A percentile compares a stretch with the other conserved stretches of the same genome.
phyloP scores from a whole-genome alignment of 2,329 filamentous ascomycete species.

The Lecanicillium sp. region DNA sequence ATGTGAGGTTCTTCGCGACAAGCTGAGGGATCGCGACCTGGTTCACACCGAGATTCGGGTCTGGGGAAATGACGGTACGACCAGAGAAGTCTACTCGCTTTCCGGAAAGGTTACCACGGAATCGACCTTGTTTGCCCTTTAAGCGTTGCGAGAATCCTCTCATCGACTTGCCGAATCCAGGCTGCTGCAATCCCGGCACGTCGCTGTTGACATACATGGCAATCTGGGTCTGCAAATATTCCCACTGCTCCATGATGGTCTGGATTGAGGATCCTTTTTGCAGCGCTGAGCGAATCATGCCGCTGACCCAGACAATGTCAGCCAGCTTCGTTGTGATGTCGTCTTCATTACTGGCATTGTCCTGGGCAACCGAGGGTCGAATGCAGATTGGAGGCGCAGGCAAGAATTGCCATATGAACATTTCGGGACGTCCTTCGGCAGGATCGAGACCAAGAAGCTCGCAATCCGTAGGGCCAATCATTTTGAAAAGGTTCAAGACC shows the following conservation, averaged over 20 bases:
- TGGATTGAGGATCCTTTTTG: conserved; percentile 76
- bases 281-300: conserved; percentile 74
- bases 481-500: conserved; percentile 85
- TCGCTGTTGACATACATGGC: conserved; percentile 98
- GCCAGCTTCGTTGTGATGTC: conserved; percentile 95
- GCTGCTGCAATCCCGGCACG: conserved; percentile 83
- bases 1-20: conserved; percentile 95
- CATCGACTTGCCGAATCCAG: conserved; percentile 79
- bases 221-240: conserved; percentile 89
- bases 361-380: conserved; percentile 86
- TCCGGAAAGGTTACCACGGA: conserved; percentile 91
- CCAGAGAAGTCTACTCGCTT: conserved; percentile 99
- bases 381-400: conserved; percentile 93
- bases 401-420: conserved; percentile 96
- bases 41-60: conserved; percentile 88
- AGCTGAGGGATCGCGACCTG: conserved; percentile 86
- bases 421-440: conserved; percentile 80
- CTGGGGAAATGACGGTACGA: conserved; percentile 93
- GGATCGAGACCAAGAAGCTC: conserved; percentile 87
- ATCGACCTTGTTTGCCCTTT: conserved; percentile 95
- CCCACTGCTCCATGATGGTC: conserved; percentile 97
- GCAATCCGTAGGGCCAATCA: conserved; percentile 77
- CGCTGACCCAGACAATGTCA: conserved; percentile 90
- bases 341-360: conserved; percentile 89
- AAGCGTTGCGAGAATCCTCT: conserved; percentile 90